A percentile compares a stretch with the other conserved stretches of the same genome.
Conservation (phyloP, 192 early-diverging fungal species). For the Coemansia furcata region DNA sequence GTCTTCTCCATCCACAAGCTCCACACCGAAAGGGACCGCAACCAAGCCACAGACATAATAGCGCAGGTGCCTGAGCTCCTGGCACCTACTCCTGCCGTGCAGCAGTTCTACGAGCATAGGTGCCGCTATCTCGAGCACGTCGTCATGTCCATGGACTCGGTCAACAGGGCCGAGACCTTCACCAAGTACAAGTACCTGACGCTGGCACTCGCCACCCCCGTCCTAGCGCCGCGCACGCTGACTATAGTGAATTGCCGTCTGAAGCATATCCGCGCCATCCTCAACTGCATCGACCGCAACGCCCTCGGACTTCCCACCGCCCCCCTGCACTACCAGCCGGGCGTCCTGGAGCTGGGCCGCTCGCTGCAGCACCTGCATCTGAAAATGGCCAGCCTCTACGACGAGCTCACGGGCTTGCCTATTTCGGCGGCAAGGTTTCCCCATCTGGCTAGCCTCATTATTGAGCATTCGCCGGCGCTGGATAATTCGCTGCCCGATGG, state of each 20-base stretch:
- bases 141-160: constrained; percentile 54
- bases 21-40: constrained; percentile 45
- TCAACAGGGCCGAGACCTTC: constrained; percentile 51
- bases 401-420: constrained; percentile 47
- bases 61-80: constrained; percentile 47
- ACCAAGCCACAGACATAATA: constrained; percentile 51
- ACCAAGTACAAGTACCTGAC: constrained; percentile 55
- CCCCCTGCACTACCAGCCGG: constrained; percentile 45
- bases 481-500: constrained; percentile 50
- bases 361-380: constrained; percentile 46
- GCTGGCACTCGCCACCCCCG: constrained; percentile 42
- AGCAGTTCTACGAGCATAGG: constrained; percentile 53
- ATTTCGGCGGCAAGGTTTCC: constrained; percentile 43
- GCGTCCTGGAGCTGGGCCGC: constrained; percentile 30
- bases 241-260: constrained; percentile 51
- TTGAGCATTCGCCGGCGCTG: constrained; percentile 51
- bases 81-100: constrained; percentile 41
- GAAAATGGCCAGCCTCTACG: constrained; percentile 50
- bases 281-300: constrained; percentile 54
- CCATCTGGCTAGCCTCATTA: constrained; percentile 39
- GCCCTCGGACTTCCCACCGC: constrained; percentile 41
- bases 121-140: constrained; percentile 50
- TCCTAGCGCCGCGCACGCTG: constrained; percentile 47
- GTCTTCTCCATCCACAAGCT: constrained; percentile 51
- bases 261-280: constrained; percentile 49